Percentiles rank a stretch among this genome's conserved stretches.
phyloP scores from a whole-genome alignment of 306 rosid genomes.

The Morella rubra region DNA sequence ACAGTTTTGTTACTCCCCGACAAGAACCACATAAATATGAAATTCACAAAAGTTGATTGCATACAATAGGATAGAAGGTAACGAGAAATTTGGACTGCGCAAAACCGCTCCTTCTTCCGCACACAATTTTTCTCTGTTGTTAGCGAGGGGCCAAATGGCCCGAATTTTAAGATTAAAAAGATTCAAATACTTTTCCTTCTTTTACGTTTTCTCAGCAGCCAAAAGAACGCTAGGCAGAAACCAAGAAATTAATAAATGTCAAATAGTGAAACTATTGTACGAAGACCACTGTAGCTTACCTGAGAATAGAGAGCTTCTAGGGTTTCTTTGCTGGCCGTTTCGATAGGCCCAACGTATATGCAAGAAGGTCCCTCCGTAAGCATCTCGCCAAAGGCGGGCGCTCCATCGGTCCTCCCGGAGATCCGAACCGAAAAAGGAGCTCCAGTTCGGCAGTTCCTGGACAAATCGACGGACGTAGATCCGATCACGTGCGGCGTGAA shows the following conservation, averaged over 20 bases:
- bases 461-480: conserved; percentile 32
- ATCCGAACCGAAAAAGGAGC: conserved; percentile 42
- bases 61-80: not conserved
- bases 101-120: no score
- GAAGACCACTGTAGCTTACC: conserved; percentile 22
- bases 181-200: not conserved
- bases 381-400: conserved; percentile 29
- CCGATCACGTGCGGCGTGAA: conserved; percentile 37
- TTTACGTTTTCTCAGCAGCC: not conserved
- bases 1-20: not conserved
- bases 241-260: not conserved
- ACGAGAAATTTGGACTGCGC: not conserved
- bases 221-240: not conserved
- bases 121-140: no score
- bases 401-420: conserved; percentile 38
- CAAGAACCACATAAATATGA: not conserved
- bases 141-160: not conserved
- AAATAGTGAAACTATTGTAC: not conserved
- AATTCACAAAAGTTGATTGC: not conserved
- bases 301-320: conserved; percentile 83
- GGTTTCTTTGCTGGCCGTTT: conserved; percentile 77
- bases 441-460: conserved; percentile 37
- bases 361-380: conserved; percentile 60
- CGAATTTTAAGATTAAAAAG: not conserved
- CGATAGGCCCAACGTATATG: conserved; percentile 76